phyloP scores from a whole-genome alignment of 345 rosid species.

The Salix udensis region DNA sequence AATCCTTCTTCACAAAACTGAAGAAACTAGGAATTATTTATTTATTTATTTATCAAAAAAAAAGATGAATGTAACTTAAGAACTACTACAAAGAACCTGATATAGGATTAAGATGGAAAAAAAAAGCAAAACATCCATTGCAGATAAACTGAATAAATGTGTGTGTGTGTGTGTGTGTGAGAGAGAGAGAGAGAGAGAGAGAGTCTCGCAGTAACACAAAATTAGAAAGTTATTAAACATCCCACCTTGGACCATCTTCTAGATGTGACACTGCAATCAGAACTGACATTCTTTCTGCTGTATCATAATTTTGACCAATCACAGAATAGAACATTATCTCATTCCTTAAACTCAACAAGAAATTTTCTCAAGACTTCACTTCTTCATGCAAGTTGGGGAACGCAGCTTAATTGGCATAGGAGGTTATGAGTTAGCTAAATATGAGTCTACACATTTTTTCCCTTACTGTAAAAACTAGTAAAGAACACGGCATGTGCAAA shows the following conservation, averaged over 20 bases:
- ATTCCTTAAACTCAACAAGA: constrained; percentile 1
- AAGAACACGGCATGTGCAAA: neutral
- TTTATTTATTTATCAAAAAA: too few relatives aligned
- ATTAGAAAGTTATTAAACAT: neutral
- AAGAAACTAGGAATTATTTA: neutral
- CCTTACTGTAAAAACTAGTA: neutral
- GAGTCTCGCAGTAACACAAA: neutral
- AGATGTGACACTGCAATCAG: neutral
- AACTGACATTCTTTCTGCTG: neutral
- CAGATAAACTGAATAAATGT: neutral
- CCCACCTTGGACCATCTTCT: neutral
- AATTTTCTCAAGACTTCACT: neutral
- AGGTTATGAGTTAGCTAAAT: neutral
- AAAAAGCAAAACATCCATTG: neutral
- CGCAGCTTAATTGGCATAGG: neutral
- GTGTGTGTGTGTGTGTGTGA: neutral
- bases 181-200: neutral
- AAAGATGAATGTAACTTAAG: neutral
- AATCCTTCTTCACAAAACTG: neutral
- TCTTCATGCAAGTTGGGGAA: neutral
- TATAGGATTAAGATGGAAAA: neutral
- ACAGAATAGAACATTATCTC: neutral
- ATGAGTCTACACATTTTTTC: neutral
- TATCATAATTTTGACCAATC: neutral
- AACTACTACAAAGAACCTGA: neutral